A percentile compares a stretch with the other conserved stretches of the same genome.
Evolutionary conservation across 2,329 filamentous ascomycete species (phyloP).

Genomic region (Calonectria pseudoreteaudii): DNA sequence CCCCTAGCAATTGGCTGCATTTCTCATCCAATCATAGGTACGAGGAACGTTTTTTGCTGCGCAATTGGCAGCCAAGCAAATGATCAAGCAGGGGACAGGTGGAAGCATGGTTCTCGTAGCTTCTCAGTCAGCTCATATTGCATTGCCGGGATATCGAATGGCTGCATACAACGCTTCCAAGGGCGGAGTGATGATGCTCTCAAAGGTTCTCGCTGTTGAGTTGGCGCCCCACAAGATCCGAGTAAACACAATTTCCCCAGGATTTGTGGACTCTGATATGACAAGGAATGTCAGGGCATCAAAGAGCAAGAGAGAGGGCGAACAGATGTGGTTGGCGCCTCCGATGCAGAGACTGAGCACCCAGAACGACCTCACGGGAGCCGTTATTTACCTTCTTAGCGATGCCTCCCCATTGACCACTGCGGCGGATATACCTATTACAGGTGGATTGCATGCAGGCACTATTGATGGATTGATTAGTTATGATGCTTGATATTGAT

Average conservation of each 20-base stretch:
- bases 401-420: conserved; percentile 58
- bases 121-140: conserved; percentile 40
- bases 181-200: conserved; percentile 54
- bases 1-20: too few species aligned
- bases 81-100: conserved; percentile 51
- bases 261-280: conserved; percentile 53
- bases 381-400: conserved; percentile 56
- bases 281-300: conserved; percentile 44
- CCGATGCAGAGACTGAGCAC: conserved; percentile 54
- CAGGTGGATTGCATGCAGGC: conserved; percentile 56
- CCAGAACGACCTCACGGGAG: conserved; percentile 55
- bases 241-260: conserved; percentile 54
- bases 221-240: conserved; percentile 50
- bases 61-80: conserved; percentile 53
- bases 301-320: conserved; percentile 48
- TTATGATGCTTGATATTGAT: conserved; percentile 42
- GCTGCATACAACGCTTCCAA: conserved; percentile 59
- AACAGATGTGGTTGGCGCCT: conserved; percentile 53
- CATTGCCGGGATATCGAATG: conserved; percentile 39
- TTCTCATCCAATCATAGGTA: conserved; percentile 42
- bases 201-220: conserved; percentile 53
- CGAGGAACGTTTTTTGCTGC: conserved; percentile 55
- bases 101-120: conserved; percentile 52
- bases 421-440: conserved; percentile 57
- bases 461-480: conserved; percentile 52